Base-by-base conservation (phyloP, 2,329 filamentous ascomycete genomes). In the Penicillium sp. region DNA sequence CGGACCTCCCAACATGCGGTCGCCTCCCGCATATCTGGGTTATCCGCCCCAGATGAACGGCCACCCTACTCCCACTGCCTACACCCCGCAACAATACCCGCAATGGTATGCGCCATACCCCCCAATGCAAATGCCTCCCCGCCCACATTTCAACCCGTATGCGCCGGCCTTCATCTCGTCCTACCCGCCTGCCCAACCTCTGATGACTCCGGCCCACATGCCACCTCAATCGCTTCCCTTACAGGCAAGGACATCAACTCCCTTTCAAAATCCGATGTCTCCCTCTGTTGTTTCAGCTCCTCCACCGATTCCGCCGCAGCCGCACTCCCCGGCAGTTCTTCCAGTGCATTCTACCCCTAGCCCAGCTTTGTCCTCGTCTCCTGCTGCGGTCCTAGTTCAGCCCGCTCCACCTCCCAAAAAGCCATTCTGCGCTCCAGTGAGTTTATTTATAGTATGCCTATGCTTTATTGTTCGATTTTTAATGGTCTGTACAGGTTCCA, bases 21-120 rank as follows among this genome's bases (percentile, higher is more conserved):
- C 85, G 61, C 84, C 85, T 64, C 86, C 85, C 61, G 86, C 79
- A 53, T 86, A 90, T 70, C 88, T 87, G 82, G 71, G 76, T 69
- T 78, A 80, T 68, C 83, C 74, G 85, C 87, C 60, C 79, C 88
- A 65, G 83, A 87, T 78, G 83, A 87, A 72, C 79, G 84, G 72
- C 78, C 86, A 73, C 71, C 78, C 70, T 70, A 79, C 71, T 75
- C 82, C 63, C 50, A 53, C 73, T 73, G 67, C 72, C 55, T 82
- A 72, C 72, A 77, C 67, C 71, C 81, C 67, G 67, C 79, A 76
- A 73, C 82, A 76, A 67, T 82, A 79, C 65, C 72, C 68, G 69
- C 81, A 74, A 71, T 83, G 81, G 81, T 81, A 82, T 69, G 74
- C 75, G 49, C 78, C 76, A 30, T 76, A 75, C 58, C 74, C 75